These are phyloP conservation scores for Penicillium hordei DNA, from an alignment of 2,329 filamentous ascomycete genomes.

Conservation along the genomic window DNA sequence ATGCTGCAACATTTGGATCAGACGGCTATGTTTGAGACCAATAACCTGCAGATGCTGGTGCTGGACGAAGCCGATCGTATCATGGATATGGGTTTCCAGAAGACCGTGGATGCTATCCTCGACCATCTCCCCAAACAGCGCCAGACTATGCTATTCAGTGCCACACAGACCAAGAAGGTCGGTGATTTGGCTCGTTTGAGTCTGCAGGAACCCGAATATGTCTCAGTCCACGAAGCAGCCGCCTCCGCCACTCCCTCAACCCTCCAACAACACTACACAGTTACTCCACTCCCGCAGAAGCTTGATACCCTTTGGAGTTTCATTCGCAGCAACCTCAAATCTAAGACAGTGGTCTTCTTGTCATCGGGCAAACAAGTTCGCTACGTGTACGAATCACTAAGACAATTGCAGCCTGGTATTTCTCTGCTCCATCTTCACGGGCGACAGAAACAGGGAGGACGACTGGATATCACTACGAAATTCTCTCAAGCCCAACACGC, in stretches of 20 bases:
- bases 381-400: conserved; percentile 90
- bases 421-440: conserved; percentile 90
- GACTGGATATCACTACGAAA: conserved; percentile 80
- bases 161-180: conserved; percentile 92
- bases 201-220: conserved; percentile 87
- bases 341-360: conserved; percentile 92
- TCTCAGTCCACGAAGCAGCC: conserved; percentile 86
- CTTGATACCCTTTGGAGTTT: conserved; percentile 92
- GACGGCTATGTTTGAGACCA: conserved; percentile 83
- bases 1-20: conserved; percentile 96
- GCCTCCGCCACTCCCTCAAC: conserved; percentile 75
- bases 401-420: conserved; percentile 91
- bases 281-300: conserved; percentile 83
- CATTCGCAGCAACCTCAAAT: conserved; percentile 83
- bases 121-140: conserved; percentile 82
- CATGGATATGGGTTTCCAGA: conserved; percentile 95
- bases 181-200: conserved; percentile 88
- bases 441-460: conserved; percentile 84
- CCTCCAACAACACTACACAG: conserved; percentile 86
- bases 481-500: conserved; percentile 79
- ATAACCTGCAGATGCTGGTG: conserved; percentile 88
- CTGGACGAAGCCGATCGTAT: conserved; percentile 95
- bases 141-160: conserved; percentile 93
- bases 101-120: conserved; percentile 84
- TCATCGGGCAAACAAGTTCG: conserved; percentile 95